These are phyloP conservation scores for Asclepias syriaca DNA, from an alignment of 257 asterid species.

Conservation along the genomic window DNA sequence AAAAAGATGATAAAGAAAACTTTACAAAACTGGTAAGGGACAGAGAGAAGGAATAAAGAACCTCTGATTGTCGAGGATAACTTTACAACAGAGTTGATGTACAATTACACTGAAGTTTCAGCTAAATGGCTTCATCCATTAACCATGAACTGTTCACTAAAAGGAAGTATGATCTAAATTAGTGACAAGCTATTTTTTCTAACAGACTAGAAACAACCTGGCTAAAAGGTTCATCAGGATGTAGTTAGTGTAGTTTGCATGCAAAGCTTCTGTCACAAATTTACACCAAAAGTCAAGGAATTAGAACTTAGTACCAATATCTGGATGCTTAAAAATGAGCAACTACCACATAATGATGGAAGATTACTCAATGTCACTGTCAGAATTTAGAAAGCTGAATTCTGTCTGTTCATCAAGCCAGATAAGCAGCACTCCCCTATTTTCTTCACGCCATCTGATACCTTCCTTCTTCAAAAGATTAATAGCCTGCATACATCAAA, in stretches of 20 bases:
- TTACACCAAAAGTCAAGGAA: constrained; percentile 4
- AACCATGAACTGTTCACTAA: neutral
- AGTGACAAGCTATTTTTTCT: neutral
- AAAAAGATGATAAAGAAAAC: too few relatives aligned
- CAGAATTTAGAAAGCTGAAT: constrained; percentile 67
- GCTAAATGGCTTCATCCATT: constrained; percentile 1
- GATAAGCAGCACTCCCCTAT: constrained; percentile 70
- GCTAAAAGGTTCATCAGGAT: constrained; percentile 4
- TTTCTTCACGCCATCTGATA: constrained; percentile 69
- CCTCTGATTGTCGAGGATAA: neutral
- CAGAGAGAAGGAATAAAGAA: too few relatives aligned
- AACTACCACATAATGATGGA: neutral
- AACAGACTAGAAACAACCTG: neutral
- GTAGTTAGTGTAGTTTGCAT: constrained; percentile 5
- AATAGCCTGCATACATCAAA: constrained; percentile 46
- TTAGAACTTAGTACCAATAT: neutral
- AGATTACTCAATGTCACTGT: constrained; percentile 53
- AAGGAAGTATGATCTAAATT: neutral
- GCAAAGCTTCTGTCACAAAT: constrained; percentile 5
- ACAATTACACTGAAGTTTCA: constrained; percentile 5
- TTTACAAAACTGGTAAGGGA: too few relatives aligned
- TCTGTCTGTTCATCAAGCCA: constrained; percentile 54
- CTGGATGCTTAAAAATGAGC: neutral
- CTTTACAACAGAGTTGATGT: neutral
- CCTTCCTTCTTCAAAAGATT: constrained; percentile 63